A percentile compares a stretch with the other conserved stretches of the same genome.
Evolutionary conservation across 768 basidiomycete species (phyloP).

Genomic region (Russula compacta): DNA sequence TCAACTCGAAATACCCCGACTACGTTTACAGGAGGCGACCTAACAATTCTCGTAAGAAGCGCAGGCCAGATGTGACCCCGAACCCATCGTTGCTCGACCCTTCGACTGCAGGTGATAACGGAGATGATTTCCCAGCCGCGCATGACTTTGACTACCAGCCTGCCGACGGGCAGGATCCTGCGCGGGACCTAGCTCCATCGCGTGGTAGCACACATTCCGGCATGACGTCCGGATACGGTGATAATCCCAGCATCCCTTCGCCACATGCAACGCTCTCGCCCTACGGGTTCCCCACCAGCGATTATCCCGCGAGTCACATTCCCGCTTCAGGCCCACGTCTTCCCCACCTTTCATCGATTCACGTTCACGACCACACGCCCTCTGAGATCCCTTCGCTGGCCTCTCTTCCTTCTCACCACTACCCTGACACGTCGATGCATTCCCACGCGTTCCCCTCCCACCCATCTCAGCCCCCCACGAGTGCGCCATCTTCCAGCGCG

Average conservation of each 20-base stretch:
- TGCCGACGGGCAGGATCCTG: conserved; percentile 28
- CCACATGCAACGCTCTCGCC: conserved; percentile 15
- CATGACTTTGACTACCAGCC: conserved; percentile 32
- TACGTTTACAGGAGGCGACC: conserved; percentile 84
- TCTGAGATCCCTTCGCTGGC: conserved; percentile 4
- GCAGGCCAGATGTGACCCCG: conserved; percentile 31
- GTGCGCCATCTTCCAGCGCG: conserved; percentile 2
- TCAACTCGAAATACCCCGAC: conserved; percentile 81
- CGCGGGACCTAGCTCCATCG: conserved; percentile 22
- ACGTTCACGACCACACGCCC: conserved; percentile 13
- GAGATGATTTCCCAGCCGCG: conserved; percentile 24
- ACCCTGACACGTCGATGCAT: conserved; percentile 11
- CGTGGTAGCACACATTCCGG: conserved; percentile 20
- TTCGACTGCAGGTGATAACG: conserved; percentile 26
- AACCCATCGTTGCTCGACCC: conserved; percentile 26
- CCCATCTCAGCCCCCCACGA: conserved; percentile 1
- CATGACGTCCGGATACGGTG: conserved; percentile 16
- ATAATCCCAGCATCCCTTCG: conserved; percentile 12
- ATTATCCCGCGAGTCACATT: conserved; percentile 17
- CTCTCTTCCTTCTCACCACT: conserved; percentile 10
- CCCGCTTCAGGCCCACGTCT: conserved; percentile 13
- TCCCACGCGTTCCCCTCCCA: conserved; percentile 14
- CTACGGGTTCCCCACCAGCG: conserved; percentile 11
- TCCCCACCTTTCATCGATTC: conserved; percentile 17
- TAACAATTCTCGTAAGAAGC: conserved; percentile 72